A percentile compares a stretch with the other conserved stretches of the same genome.
phyloP scores from a whole-genome alignment of 2,329 filamentous ascomycete species.

The Penicillium sp. region DNA sequence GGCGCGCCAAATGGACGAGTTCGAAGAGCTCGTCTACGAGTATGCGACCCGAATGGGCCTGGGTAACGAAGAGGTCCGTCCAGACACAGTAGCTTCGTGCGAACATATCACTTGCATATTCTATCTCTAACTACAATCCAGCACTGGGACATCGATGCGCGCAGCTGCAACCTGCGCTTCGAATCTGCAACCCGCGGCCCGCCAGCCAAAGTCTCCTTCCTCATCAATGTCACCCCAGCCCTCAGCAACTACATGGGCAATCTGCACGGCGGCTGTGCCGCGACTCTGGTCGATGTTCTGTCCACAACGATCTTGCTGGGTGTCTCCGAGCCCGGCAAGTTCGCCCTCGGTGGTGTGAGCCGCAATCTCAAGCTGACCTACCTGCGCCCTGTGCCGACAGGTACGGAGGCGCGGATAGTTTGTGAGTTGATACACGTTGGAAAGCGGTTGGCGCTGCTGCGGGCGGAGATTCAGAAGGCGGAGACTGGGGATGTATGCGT shows the following conservation, averaged over 20 bases:
- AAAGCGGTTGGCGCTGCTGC: constrained; percentile 50
- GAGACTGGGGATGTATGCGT: constrained; percentile 52
- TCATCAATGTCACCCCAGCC: constrained; percentile 67
- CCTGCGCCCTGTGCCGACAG: constrained; percentile 55
- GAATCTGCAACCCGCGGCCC: constrained; percentile 36
- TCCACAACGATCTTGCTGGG: constrained; percentile 57
- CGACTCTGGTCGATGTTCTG: constrained; percentile 63
- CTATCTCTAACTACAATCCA: constrained; percentile 8
- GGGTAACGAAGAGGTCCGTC: constrained; percentile 18
- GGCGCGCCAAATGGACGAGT: constrained; percentile 27
- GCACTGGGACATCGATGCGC: constrained; percentile 30
- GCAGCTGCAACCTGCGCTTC: constrained; percentile 32
- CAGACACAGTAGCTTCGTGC: neutral
- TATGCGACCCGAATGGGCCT: constrained; percentile 22
- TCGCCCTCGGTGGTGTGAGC: constrained; percentile 59
- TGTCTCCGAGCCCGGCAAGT: constrained; percentile 55
- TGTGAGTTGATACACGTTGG: constrained; percentile 57
- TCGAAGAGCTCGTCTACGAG: constrained; percentile 30
- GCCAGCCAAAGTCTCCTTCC: constrained; percentile 32
- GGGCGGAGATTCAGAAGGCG: constrained; percentile 52
- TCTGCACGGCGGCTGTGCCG: constrained; percentile 74
- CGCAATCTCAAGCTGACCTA: constrained; percentile 64
- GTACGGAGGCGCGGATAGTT: constrained; percentile 50
- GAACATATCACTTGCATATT: neutral
- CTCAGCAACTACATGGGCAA: constrained; percentile 89